These are phyloP conservation scores for Colletotrichum tabaci DNA, from an alignment of 2,329 filamentous ascomycete species.

Conservation along the genomic window DNA sequence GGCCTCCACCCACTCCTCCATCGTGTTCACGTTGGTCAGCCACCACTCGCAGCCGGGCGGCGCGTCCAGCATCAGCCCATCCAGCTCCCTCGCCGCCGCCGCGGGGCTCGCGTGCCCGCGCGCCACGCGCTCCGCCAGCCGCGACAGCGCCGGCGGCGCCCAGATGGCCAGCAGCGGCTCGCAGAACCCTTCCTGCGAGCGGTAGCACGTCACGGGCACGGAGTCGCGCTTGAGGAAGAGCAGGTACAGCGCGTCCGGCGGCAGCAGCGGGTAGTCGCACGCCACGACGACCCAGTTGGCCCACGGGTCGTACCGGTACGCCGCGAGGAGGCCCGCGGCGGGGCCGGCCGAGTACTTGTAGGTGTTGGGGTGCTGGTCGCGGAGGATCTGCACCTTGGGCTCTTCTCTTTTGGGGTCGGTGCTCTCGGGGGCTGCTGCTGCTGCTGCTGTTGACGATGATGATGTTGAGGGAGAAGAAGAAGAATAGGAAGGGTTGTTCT, in stretches of 20 bases:
- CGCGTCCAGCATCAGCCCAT: constrained; percentile 16
- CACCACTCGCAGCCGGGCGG: constrained; percentile 30
- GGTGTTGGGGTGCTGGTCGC: constrained; percentile 8
- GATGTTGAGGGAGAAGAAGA: neutral
- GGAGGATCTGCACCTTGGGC: constrained; percentile 18
- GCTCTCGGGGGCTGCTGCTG: neutral
- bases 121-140: constrained; percentile 42
- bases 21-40: constrained; percentile 33
- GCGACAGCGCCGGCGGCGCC: constrained; percentile 49
- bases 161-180: constrained; percentile 56
- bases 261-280: constrained; percentile 53
- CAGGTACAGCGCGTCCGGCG: constrained; percentile 46
- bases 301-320: constrained; percentile 46
- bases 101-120: constrained; percentile 39
- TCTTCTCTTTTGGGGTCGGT: neutral
- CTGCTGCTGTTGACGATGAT: too few relatives aligned
- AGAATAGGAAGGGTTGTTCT: constrained; percentile 12
- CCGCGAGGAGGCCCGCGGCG: constrained; percentile 49
- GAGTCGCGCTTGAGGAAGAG: constrained; percentile 46
- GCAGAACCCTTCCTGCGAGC: constrained; percentile 47
- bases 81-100: constrained; percentile 25
- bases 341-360: constrained; percentile 34
- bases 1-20: constrained; percentile 32
- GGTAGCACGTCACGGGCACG: constrained; percentile 53
- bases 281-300: constrained; percentile 51